Percentiles rank a stretch among this genome's conserved stretches.
phyloP scores from a whole-genome alignment of 2,329 filamentous ascomycete genomes.

The Pleomassaria siparia region DNA sequence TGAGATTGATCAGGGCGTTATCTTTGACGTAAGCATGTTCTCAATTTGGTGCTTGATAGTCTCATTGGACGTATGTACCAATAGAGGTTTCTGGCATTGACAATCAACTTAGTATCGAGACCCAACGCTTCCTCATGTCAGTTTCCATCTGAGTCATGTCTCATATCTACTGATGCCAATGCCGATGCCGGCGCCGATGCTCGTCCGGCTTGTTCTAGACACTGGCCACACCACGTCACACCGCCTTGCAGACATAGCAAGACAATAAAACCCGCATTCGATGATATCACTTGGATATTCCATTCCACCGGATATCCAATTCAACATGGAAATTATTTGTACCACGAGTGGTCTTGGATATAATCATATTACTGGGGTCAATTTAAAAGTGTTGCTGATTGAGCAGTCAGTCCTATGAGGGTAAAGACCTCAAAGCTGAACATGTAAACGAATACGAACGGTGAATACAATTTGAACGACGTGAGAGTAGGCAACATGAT shows the following conservation, averaged over 20 bases:
- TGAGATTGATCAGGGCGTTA: neutral
- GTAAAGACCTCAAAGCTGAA: neutral
- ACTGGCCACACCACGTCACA: neutral
- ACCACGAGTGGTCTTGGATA: neutral
- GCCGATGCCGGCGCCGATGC: too few relatives aligned
- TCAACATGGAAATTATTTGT: neutral
- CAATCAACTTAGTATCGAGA: neutral
- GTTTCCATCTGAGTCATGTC: neutral
- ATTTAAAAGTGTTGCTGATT: neutral
- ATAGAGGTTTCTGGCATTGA: neutral
- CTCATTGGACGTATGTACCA: neutral
- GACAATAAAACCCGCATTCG: neutral
- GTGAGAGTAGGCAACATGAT: slow-evolving; percentile 1
- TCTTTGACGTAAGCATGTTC: neutral
- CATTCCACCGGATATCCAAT: neutral
- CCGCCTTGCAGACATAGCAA: neutral
- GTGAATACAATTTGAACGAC: neutral
- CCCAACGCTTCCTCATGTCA: neutral
- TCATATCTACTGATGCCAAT: neutral
- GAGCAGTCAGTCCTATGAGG: neutral
- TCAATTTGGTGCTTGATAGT: neutral
- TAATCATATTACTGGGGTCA: neutral
- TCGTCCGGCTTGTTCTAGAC: neutral
- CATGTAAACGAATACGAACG: neutral
- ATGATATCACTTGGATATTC: neutral